Evolutionary conservation across 345 rosid genomes (phyloP).

Genomic region (Sonneratia alba): DNA sequence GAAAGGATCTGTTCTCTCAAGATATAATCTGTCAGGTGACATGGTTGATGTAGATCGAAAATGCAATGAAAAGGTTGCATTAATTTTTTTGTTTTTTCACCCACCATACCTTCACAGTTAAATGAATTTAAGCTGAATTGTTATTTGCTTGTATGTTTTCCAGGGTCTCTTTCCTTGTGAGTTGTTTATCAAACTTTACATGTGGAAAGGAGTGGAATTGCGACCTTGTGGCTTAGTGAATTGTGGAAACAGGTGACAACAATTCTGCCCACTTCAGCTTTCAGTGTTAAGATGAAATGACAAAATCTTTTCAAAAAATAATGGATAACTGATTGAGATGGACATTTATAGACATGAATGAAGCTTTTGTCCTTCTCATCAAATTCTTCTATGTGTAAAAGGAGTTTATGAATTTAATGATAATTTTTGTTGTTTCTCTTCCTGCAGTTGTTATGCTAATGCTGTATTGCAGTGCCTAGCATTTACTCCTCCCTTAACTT

Average conservation of each 20-base stretch:
- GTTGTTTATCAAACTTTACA: conserved; percentile 60
- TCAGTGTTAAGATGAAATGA: background rate
- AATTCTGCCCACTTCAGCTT: background rate
- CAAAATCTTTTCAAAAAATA: background rate
- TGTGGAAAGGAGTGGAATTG: conserved; percentile 50
- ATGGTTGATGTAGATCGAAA: conserved; percentile 14
- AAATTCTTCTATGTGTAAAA: background rate
- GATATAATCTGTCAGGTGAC: conserved; percentile 4
- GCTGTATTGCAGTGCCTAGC: conserved; percentile 88
- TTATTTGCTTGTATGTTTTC: conserved; percentile 8
- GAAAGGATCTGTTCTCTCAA: conserved; percentile 27
- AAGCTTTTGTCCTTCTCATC: background rate
- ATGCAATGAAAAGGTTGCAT: conserved; percentile 29
- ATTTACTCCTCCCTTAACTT: conserved; percentile 84
- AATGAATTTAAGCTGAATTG: conserved; percentile 8
- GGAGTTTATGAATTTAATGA: background rate
- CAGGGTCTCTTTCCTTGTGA: conserved; percentile 78
- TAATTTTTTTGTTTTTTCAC: conserved; percentile 6
- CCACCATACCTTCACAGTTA: background rate
- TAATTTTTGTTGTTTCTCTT: conserved; percentile 11
- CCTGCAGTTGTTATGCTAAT: conserved; percentile 94
- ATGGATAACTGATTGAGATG: background rate
- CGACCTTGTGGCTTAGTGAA: conserved; percentile 83
- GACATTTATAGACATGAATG: background rate
- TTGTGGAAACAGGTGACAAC: conserved; percentile 78